Base-by-base conservation (phyloP, 1,139 yeast species). In the Wickerhamiella pararugosa region DNA sequence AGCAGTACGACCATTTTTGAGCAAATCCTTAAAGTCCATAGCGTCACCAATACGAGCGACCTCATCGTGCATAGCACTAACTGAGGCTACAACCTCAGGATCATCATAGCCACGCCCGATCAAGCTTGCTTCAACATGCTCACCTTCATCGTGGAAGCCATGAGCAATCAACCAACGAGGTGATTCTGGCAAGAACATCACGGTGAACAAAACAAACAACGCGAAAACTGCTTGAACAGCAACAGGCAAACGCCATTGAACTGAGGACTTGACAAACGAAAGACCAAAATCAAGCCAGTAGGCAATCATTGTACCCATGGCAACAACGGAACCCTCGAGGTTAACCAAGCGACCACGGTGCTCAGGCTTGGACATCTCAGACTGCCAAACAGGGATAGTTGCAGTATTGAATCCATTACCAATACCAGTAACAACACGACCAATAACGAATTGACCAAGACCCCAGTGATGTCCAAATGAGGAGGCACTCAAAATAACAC, bases 251-350 rank as follows among this genome's bases (percentile, higher is more conserved):
- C 58, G 44, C 59, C 58, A 55, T 29, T 56, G 53, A 33, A 54
- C 47, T 3, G 47, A 49, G 27, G 47, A 43, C 38, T 51, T 55
- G 45, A 73, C 73, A 54, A 74, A 79, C 7, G 79, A 73, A 45
- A 80, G 67, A 25, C 90, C 92, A 54, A 76, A 81, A 56, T 78
- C 87, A 49, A 78, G 63, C 92, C 92, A 80, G 65, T 79, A 79
- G 10, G 86, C 80, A 56, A 79, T 64, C 57, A 75, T 68, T 40
- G 82, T 76, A 53, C 87, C 86, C 42, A 77, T 63, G 39, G 82
- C 82, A 50, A 77, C 74, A 43, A 76, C 71, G 26, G 83, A 73
- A 54, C 81, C 83, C 61, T 78, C 82, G 57, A 78, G 63, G 53
- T 70, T 70, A 60, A 50, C 69, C 45, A 73, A 56, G 45, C 66